A percentile compares a stretch with the other conserved stretches of the same genome.
phyloP scores from a whole-genome alignment of 805 yeast species.

The Komagataella kurtzmanii region DNA sequence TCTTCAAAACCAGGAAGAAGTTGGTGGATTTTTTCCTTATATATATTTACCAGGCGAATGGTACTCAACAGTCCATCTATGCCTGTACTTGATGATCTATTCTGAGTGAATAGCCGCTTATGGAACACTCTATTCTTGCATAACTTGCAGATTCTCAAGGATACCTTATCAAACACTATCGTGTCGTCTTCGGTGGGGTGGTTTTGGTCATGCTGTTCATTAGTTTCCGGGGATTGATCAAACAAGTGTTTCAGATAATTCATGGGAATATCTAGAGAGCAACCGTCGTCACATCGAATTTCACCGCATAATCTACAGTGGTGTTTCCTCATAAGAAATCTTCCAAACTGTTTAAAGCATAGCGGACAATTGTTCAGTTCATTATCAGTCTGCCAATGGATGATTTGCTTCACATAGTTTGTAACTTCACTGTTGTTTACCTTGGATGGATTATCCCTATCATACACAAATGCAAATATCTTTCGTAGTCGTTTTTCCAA shows the following conservation, averaged over 20 bases:
- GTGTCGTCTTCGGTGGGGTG: constrained; percentile 4
- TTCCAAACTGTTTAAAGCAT: constrained; percentile 45
- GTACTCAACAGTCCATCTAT: constrained; percentile 20
- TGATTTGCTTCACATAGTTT: constrained; percentile 31
- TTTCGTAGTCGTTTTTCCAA: constrained; percentile 48
- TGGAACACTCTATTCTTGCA: constrained; percentile 56
- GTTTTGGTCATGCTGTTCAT: constrained; percentile 3
- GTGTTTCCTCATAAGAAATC: constrained; percentile 52
- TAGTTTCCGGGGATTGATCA: neutral
- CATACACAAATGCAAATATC: constrained; percentile 13
- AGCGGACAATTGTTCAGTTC: constrained; percentile 40
- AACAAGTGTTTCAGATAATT: constrained; percentile 23
- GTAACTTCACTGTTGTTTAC: constrained; percentile 5
- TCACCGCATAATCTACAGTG: constrained; percentile 87
- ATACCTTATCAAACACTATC: constrained; percentile 10
- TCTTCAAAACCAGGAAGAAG: constrained; percentile 8
- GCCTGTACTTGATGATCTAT: constrained; percentile 8
- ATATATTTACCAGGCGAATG: constrained; percentile 16
- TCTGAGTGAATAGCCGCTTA: constrained; percentile 34
- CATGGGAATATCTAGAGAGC: constrained; percentile 65
- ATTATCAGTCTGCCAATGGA: constrained; percentile 54
- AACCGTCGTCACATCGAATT: constrained; percentile 69
- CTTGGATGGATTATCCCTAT: constrained; percentile 3
- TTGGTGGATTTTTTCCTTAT: constrained; percentile 10
- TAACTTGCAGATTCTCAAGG: constrained; percentile 48